Percentiles rank a stretch among this genome's conserved stretches.
Evolutionary conservation across 176 grass and related monocot species (phyloP).

Genomic region (Avena insularis): DNA sequence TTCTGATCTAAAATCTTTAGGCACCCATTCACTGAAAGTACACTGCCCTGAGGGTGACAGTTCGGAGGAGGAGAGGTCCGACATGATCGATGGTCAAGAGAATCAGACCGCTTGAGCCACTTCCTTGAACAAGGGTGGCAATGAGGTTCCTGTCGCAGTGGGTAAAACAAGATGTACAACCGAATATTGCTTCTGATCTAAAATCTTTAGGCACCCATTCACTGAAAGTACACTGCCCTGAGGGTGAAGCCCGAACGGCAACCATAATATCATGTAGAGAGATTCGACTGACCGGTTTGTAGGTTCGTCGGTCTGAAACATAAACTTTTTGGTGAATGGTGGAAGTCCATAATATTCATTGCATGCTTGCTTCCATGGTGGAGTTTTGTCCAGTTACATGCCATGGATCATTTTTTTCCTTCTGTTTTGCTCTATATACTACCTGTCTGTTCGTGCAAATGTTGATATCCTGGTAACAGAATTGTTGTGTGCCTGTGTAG

Average conservation of each 20-base stretch:
- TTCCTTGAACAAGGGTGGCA: slow-evolving; percentile 1
- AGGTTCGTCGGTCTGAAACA: background rate
- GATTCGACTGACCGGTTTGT: background rate
- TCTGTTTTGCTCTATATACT: background rate
- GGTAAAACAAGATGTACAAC: slow-evolving; percentile 12
- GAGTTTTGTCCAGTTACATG: slow-evolving; percentile 6
- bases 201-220: background rate
- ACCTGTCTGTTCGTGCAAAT: background rate
- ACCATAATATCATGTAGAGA: background rate
- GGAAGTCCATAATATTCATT: background rate
- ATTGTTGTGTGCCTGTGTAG: background rate
- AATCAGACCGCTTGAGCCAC: background rate
- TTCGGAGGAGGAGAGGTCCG: background rate
- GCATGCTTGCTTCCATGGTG: background rate
- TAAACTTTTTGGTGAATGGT: background rate
- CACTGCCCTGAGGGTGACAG: background rate
- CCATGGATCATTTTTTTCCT: background rate
- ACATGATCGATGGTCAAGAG: background rate
- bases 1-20: slow-evolving; percentile 23
- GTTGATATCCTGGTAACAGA: background rate
- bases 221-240: background rate
- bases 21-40: background rate
- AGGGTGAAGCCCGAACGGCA: background rate
- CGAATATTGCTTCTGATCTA: background rate
- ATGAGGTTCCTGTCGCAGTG: background rate